phyloP scores from a whole-genome alignment of 2,329 filamentous ascomycete genomes.

The Beauveria caledonica region DNA sequence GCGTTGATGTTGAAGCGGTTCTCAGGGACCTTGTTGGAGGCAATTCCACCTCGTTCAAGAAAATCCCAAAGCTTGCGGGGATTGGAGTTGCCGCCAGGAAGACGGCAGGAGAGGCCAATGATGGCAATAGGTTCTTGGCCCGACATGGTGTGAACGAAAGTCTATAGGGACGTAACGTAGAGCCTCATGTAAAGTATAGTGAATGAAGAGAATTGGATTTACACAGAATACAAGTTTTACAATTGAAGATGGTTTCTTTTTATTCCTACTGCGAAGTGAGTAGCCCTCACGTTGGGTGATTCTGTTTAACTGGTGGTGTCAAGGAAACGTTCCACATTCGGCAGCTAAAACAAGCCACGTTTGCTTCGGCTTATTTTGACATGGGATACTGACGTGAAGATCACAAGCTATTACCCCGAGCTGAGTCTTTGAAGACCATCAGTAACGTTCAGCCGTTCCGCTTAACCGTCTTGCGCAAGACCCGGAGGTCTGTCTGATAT shows the following conservation, averaged over 20 bases:
- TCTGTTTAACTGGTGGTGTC: neutral
- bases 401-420: neutral
- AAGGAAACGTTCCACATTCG: neutral
- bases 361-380: neutral
- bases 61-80: conserved; percentile 29
- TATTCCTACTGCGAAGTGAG: neutral
- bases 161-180: neutral
- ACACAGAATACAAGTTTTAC: neutral
- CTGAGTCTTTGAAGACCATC: neutral
- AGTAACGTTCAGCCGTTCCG: neutral
- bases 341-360: neutral
- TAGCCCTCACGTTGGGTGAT: neutral
- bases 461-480: neutral
- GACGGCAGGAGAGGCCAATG: conserved; percentile 33
- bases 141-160: neutral
- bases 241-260: neutral
- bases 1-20: conserved; percentile 1
- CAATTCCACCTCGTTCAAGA: conserved; percentile 23
- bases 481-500: neutral
- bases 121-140: conserved; percentile 27
- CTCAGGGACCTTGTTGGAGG: conserved; percentile 18
- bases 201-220: neutral
- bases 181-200: neutral
- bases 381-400: neutral
- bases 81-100: conserved; percentile 29